Evolutionary conservation across 1,284 basidiomycete species (phyloP), one percentile per base, ranked within the genome.

Genomic region (Malassezia japonica): DNA sequence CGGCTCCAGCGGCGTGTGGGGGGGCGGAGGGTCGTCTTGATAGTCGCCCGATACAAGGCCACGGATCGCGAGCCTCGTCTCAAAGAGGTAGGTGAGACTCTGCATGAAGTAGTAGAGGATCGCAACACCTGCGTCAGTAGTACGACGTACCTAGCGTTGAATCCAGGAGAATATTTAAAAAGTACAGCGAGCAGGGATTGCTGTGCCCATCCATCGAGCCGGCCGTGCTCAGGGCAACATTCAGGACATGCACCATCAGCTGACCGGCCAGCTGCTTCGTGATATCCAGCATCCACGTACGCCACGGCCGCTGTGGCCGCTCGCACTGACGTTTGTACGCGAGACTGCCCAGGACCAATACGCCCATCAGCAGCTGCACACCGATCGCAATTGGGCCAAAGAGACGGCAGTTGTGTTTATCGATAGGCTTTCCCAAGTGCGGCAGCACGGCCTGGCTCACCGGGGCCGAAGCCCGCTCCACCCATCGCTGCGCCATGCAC

Each of bases 91-190:
- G 1, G 84, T 88, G 46, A 83, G 75, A 23, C 78, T 72, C 55
- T 82, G 83, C n/a, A 95, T 78, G 33, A 83, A 77, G 49, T 84
- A 67, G 74, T 87, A 96, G 50, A 98, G 82, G 53, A 92, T 78
- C 24, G 79, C 83, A 47, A 96, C 85, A 57, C 90, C n/a, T n/a
- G n/a, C n/a, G n/a, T n/a, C n/a, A n/a, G n/a, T n/a, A n/a, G n/a
- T n/a, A n/a, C n/a, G n/a, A n/a, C n/a, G n/a, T n/a, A n/a, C n/a
- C 87, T 87, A 92, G 76, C 0, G 91, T 95, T 16, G 91, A 95
- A 75, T 98, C 92, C 56, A 96, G 78, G 28, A 92, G 77, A 48
- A 98, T 86, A 70, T 96, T 92, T 51, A 95, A 81, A 72, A 95
- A 94, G 76, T 96, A 95, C 55, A 74, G 59, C 12, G 65, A 63